phyloP scores from a whole-genome alignment of 1,139 yeast genomes.

The Sugiyamaella novakii region DNA sequence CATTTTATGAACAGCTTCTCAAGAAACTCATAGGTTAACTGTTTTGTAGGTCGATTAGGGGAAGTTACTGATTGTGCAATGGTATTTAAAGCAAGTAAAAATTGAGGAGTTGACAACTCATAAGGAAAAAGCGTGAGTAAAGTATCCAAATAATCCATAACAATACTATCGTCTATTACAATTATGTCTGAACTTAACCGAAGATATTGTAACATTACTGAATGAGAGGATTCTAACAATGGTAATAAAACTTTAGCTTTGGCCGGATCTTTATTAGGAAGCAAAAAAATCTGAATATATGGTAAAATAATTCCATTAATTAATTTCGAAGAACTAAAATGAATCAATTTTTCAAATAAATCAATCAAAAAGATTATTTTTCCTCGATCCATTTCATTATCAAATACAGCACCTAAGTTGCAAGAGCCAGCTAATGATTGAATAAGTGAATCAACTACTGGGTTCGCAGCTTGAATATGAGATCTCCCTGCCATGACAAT shows the following conservation, averaged over 20 bases:
- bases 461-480: too few species aligned
- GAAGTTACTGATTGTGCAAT: constrained; percentile 56
- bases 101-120: constrained; percentile 57
- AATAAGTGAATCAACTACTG: constrained; percentile 31
- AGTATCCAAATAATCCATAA: constrained; percentile 41
- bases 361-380: constrained; percentile 61
- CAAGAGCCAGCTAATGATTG: constrained; percentile 45
- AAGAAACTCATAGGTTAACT: constrained; percentile 47
- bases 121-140: constrained; percentile 58
- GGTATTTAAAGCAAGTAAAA: constrained; percentile 60
- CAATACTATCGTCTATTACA: constrained; percentile 13
- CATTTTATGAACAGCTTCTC: constrained; percentile 46
- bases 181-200: constrained; percentile 6
- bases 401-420: constrained; percentile 43
- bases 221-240: constrained; percentile 66
- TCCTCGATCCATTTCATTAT: constrained; percentile 46
- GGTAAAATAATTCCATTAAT: constrained; percentile 48
- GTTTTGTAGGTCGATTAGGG: constrained; percentile 43
- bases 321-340: constrained; percentile 40
- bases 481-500: constrained; percentile 29
- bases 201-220: constrained; percentile 54
- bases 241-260: constrained; percentile 35
- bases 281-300: constrained; percentile 48
- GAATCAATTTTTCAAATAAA: constrained; percentile 59
- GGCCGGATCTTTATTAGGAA: constrained; percentile 35